Percentiles rank a stretch among this genome's conserved stretches.
phyloP scores from a whole-genome alignment of 257 asterid genomes.

The Fraxinus excelsior region DNA sequence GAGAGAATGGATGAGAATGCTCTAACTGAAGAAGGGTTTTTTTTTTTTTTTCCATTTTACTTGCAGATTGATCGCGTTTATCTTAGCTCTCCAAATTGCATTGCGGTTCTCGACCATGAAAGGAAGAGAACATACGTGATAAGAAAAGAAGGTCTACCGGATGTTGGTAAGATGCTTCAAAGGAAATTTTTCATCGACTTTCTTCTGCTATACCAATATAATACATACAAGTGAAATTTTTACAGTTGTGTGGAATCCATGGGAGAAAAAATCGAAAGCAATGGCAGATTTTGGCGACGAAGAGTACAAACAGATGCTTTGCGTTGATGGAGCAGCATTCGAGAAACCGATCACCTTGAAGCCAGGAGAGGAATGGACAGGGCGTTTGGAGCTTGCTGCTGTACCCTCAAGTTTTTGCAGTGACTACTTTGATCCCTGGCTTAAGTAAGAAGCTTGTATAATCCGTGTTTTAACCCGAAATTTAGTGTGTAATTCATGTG shows the following conservation, averaged over 20 bases:
- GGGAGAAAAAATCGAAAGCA: constrained; percentile 90
- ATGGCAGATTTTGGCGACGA: constrained; percentile 88
- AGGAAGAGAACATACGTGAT: constrained; percentile 78
- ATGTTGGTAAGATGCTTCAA: constrained; percentile 53
- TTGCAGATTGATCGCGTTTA: constrained; percentile 87
- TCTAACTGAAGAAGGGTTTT: background rate
- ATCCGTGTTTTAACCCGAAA: background rate
- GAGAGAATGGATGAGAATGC: background rate
- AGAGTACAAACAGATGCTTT: constrained; percentile 86
- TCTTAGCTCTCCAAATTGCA: constrained; percentile 64
- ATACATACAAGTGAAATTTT: background rate
- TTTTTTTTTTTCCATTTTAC: background rate
- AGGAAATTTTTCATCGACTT: background rate
- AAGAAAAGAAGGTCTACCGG: constrained; percentile 87
- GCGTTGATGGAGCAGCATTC: constrained; percentile 78
- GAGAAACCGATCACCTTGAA: constrained; percentile 74
- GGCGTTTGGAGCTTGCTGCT: constrained; percentile 67
- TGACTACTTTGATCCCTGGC: constrained; percentile 37
- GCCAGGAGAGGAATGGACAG: constrained; percentile 95
- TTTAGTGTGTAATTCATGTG: background rate
- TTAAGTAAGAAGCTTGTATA: background rate
- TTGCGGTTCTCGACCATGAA: constrained; percentile 91
- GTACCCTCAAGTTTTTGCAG: constrained; percentile 82
- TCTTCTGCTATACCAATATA: too few relatives aligned
- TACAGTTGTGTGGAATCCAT: constrained; percentile 93